Evolutionary conservation across 208 protist species (phyloP).

Genomic region (Trypanosoma cruzi): DNA sequence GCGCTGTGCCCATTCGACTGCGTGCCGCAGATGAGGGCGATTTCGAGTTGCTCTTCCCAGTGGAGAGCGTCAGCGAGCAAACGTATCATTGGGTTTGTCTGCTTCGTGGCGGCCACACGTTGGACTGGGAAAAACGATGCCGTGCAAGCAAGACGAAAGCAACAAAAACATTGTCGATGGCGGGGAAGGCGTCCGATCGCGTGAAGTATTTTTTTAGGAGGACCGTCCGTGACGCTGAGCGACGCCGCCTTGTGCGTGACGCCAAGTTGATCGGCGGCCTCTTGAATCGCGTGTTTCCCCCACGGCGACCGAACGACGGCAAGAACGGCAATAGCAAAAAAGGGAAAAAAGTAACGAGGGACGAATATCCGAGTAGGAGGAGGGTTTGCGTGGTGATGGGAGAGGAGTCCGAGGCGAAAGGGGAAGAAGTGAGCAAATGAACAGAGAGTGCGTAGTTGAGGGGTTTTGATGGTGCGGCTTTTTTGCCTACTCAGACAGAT

Average conservation of each 20-base stretch:
- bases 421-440: not conserved
- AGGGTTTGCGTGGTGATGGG: not conserved
- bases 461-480: not conserved
- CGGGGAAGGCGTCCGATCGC: slow-evolving; percentile 12
- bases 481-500: no score
- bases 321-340: not conserved
- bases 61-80: slow-evolving; percentile 9
- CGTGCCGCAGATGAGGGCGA: not conserved
- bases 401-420: not conserved
- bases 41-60: slow-evolving; percentile 1
- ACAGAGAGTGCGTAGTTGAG: not conserved
- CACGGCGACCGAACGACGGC: slow-evolving; percentile 1
- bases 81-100: slow-evolving; percentile 19
- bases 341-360: not conserved
- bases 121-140: slow-evolving; percentile 7
- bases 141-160: no score
- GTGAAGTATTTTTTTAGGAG: slow-evolving; percentile 46
- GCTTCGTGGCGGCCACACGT: slow-evolving; percentile 20
- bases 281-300: slow-evolving; percentile 20
- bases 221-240: slow-evolving; percentile 34
- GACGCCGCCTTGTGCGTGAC: slow-evolving; percentile 29
- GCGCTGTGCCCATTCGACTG: slow-evolving; percentile 26
- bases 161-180: not conserved
- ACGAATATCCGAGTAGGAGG: not conserved
- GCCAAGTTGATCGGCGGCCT: slow-evolving; percentile 25